A percentile compares a stretch with the other conserved stretches of the same genome.
Conservation (phyloP, 2,329 filamentous ascomycete species). For the Trichoderma sp. region DNA sequence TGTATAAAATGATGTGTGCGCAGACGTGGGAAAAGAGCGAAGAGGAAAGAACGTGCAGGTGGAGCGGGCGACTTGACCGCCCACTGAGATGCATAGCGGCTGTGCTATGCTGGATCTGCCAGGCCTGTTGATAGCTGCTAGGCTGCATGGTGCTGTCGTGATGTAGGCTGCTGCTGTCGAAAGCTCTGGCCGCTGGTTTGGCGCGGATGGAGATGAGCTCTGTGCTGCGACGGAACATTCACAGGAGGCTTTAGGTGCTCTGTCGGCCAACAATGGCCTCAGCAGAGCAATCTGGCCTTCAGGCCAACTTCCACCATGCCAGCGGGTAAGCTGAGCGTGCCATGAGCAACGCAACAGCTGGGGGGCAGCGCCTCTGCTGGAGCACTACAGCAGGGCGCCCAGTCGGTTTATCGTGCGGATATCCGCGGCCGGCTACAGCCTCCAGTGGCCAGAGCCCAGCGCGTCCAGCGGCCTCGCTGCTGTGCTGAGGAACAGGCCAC, state of each 20-base stretch:
- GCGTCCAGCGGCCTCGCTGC: neutral
- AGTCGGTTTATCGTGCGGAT: neutral
- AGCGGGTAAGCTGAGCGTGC: neutral
- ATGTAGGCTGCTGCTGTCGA: neutral
- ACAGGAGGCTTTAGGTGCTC: neutral
- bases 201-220: neutral
- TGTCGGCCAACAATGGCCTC: neutral
- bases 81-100: constrained; percentile 23
- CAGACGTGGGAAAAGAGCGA: neutral
- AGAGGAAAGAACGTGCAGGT: constrained; percentile 18
- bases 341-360: neutral
- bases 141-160: constrained; percentile 12
- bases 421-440: neutral
- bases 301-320: neutral
- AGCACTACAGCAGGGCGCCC: neutral
- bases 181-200: neutral
- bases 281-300: neutral
- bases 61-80: constrained; percentile 26
- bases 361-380: neutral
- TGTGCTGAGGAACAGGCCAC: neutral
- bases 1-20: neutral
- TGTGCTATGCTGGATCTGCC: constrained; percentile 22
- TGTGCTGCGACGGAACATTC: neutral
- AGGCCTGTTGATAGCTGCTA: constrained; percentile 3
- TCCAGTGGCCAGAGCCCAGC: constrained; percentile 1